phyloP scores from a whole-genome alignment of 192 early-diverging fungal genomes.

The Rhizophagus sp. region DNA sequence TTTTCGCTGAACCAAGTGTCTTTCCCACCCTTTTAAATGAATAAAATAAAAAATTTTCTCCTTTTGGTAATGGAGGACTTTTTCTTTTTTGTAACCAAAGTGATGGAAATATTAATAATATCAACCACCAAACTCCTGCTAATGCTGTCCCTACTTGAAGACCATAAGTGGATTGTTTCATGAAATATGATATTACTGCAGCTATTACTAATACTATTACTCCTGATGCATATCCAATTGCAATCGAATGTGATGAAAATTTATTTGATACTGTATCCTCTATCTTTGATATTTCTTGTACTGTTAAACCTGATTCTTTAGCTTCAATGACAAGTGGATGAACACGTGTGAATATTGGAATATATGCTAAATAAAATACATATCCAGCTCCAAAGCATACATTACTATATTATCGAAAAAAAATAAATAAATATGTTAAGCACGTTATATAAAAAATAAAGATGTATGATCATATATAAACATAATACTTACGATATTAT shows the following conservation, averaged over 20 bases:
- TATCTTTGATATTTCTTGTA: neutral
- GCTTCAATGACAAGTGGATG: conserved; percentile 39
- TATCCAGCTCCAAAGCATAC: conserved; percentile 48
- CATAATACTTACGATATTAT: conserved; percentile 34
- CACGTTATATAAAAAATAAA: neutral
- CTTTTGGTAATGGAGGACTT: conserved; percentile 43
- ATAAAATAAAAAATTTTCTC: conserved; percentile 45
- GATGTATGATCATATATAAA: neutral
- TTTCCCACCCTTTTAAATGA: conserved; percentile 44
- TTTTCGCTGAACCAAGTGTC: conserved; percentile 42
- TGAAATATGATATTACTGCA: conserved; percentile 36
- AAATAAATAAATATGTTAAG: neutral
- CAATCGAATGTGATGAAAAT: conserved; percentile 46
- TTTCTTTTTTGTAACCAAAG: conserved; percentile 43
- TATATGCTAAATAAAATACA: conserved; percentile 58
- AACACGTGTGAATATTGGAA: conserved; percentile 47
- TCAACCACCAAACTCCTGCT: conserved; percentile 53
- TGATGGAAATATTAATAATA: conserved; percentile 42
- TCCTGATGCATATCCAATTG: conserved; percentile 38
- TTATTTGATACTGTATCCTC: conserved; percentile 40
- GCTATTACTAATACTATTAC: conserved; percentile 39
- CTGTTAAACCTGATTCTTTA: neutral
- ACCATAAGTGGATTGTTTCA: conserved; percentile 37
- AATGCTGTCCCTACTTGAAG: conserved; percentile 46
- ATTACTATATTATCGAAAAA: conserved; percentile 16